These are phyloP conservation scores for Fraxinus greggii DNA, from an alignment of 305 asterid species.

Conservation along the genomic window DNA sequence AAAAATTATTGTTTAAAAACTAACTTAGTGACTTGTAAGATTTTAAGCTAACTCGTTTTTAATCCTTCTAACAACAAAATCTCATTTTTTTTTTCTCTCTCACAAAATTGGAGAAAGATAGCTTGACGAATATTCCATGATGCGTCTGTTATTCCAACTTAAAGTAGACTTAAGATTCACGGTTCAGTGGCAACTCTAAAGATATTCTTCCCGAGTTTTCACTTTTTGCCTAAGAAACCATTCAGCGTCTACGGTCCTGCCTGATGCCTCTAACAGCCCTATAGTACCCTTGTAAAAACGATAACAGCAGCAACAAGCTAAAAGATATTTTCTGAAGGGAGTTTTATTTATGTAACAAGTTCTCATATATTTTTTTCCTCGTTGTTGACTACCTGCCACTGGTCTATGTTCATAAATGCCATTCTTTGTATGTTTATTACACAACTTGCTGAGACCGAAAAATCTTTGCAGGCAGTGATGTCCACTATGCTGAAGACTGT, in stretches of 20 bases:
- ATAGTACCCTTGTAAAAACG: background rate
- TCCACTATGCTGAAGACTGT: slow-evolving; percentile 60
- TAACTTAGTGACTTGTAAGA: background rate
- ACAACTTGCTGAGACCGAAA: background rate
- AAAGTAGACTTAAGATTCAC: background rate
- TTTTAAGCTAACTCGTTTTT: background rate
- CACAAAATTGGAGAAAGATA: background rate
- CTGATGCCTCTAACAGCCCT: background rate
- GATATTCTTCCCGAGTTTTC: background rate
- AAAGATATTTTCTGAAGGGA: background rate
- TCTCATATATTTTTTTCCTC: background rate
- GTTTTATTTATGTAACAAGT: background rate
- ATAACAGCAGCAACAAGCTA: background rate
- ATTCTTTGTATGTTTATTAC: slow-evolving; percentile 11
- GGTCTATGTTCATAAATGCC: background rate
- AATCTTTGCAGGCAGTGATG: slow-evolving; percentile 55
- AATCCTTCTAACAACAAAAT: background rate
- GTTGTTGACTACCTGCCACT: background rate
- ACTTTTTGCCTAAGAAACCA: background rate
- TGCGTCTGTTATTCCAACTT: background rate
- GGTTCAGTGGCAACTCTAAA: background rate
- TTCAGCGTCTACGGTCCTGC: background rate
- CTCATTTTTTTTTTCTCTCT: background rate
- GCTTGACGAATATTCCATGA: background rate
- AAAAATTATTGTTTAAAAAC: background rate